These are phyloP conservation scores for Pseudonitzschia multiseries DNA, from an alignment of 108 stramenopile genomes.

Conservation along the genomic window DNA sequence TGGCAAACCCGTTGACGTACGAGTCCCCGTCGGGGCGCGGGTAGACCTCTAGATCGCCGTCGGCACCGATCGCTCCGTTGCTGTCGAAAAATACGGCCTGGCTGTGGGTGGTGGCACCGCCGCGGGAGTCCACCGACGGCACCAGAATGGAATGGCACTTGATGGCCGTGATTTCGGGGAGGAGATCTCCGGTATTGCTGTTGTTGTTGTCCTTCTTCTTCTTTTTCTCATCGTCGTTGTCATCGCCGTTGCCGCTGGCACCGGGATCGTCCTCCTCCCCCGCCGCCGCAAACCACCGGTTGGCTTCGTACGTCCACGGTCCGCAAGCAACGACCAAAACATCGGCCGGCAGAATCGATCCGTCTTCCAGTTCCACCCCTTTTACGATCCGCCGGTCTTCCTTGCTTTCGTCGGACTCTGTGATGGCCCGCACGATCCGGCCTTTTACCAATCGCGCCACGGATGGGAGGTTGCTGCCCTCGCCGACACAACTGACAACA, in stretches of 20 bases:
- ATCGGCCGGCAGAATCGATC: conserved; percentile 45
- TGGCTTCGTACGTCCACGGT: conserved; percentile 54
- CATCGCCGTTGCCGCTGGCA: too few relatives aligned
- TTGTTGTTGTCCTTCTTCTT: background rate
- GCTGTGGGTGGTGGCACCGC: conserved; percentile 5
- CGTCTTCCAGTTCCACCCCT: conserved; percentile 49
- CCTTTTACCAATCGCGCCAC: conserved; percentile 36
- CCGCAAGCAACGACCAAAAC: conserved; percentile 55
- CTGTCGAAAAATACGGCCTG: conserved; percentile 59
- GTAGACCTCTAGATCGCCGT: conserved; percentile 60
- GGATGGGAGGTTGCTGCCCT: background rate
- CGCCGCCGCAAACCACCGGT: conserved; percentile 35
- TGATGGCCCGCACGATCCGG: conserved; percentile 31
- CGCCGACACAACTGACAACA: background rate
- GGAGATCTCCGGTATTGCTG: conserved; percentile 12
- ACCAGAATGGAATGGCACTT: conserved; percentile 61
- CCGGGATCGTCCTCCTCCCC: too few relatives aligned
- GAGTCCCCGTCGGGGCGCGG: conserved; percentile 61
- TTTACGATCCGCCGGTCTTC: conserved; percentile 6
- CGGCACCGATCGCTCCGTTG: conserved; percentile 13
- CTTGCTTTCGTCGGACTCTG: too few relatives aligned
- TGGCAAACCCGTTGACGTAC: conserved; percentile 59
- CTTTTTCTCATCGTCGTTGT: too few relatives aligned
- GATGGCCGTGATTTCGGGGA: conserved; percentile 44
- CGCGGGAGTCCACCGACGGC: conserved; percentile 17